Evolutionary conservation across 2,329 filamentous ascomycete genomes (phyloP), one percentile per base, ranked within the genome.

Genomic region (Dendrostoma leiphaemia): DNA sequence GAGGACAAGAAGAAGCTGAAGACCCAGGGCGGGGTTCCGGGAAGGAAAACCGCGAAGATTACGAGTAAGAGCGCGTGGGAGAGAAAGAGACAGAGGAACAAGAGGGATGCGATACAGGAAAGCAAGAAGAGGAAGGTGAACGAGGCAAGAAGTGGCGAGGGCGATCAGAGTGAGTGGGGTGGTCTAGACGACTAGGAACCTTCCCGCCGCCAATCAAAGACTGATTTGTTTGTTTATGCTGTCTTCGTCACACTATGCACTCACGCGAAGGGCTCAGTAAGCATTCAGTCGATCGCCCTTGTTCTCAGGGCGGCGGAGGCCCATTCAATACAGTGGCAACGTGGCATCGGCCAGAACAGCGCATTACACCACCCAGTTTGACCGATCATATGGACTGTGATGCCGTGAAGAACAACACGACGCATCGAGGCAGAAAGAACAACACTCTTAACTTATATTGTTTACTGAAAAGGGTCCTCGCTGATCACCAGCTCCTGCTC

Each of bases 61-160:
- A 93, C 91, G 60, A 90, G 87, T 1, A 89, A 89, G 80, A 90
- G 88, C 67, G 86, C 88, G 3, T 93, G 83, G 73, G 86, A 91
- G 68, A 77, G 88, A 62, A 77, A 80, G 62, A 76, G 79, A 67
- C 86, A 90, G 71, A 80, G 90, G 63, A 90, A 88, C 60, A 76
- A 73, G 59, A 80, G 71, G 51, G 85, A 81, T 0, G 87, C 84
- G 5, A 85, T 86, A 51, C 76, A 81, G 57, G 80, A 77, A 26
- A 88, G 81, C 67, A 84, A 80, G 71, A 76, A 75, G 67, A 74
- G 79, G 61, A 81, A 79, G 67, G 64, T 66, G 58, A 49, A 29
- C 2, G 52, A 41, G 13, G 2, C 13, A 2, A 13, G 15, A 3
- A 26, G 28, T 13, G 26, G 19, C 4, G 41, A 37, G 23, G 46